Evolutionary conservation across 139 green algal species (phyloP), one percentile per base, ranked within the genome.

Genomic region (Eudorina sp.): DNA sequence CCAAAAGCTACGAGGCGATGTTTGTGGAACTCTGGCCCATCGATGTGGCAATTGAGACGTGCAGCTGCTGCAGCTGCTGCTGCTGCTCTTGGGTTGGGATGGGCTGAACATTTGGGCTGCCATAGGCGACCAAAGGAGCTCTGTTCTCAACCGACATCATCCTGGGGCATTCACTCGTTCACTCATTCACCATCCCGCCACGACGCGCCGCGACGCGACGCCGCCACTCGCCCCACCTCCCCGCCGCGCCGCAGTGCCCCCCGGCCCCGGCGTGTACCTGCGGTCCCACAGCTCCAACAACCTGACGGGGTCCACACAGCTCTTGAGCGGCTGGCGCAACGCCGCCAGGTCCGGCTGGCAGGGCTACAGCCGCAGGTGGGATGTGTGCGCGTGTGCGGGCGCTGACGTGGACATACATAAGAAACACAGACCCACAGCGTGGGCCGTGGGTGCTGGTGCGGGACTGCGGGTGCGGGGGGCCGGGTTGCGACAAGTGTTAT

Each of bases 221-320:
- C n/a, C n/a, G n/a, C n/a, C n/a, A n/a, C n/a, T n/a, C n/a, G n/a
- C n/a, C n/a, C 68, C 38, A 76, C 36, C 36, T 8, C 13, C 45
- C 45, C 29, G 0, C 27, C 73, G 21, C 8, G 2, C 46, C 19
- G 40, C 58, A 86, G 80, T 77, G 62, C 80, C 80, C 25, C 80
- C 80, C 6, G 80, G 80, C 27, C 80, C 80, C 29, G 80, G 80
- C 2, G 36, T 75, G 60, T 86, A 86, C 80, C 60, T 86, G 40
- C 80, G 80, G 7, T 77, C 80, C 0, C 29, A n/a, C 60, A 60
- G 25, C 53, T 31, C 80, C 80, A 21, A n/a, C 34, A 53, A 86
- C 60, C 58, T 86, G 16, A 77, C 60, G 0, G 80, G 80, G 40
- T 51, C 29, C 80, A 31, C n/a, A 1, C 80, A 86, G 31, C 29